Percentiles rank a stretch among this genome's conserved stretches.
These are phyloP conservation scores for Aureobasidium leucospermi DNA, from an alignment of 2,329 filamentous ascomycete genomes.

Conservation along the genomic window DNA sequence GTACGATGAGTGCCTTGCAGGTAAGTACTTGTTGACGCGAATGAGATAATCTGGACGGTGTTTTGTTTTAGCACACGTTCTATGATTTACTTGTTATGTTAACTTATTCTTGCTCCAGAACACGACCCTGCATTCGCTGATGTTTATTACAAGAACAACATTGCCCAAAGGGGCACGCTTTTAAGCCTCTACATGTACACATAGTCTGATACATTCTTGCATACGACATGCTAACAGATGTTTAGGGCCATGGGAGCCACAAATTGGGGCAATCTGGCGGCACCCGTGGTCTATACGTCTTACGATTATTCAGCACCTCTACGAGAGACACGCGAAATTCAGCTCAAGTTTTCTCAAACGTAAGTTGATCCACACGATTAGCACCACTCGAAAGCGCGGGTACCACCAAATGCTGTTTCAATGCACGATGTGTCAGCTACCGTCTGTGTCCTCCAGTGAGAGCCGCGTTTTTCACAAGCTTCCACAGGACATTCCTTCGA, in stretches of 20 bases:
- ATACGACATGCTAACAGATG: too few species aligned
- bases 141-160: conserved; percentile 56
- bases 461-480: background rate
- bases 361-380: background rate
- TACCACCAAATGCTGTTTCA: too few species aligned
- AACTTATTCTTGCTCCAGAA: conserved; percentile 14
- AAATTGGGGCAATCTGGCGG: conserved; percentile 54
- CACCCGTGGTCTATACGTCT: conserved; percentile 50
- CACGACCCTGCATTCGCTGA: conserved; percentile 55
- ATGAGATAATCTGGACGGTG: too few species aligned
- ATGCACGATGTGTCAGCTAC: too few species aligned
- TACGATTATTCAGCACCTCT: conserved; percentile 60
- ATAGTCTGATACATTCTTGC: background rate
- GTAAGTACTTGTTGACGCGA: too few species aligned
- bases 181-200: conserved; percentile 53
- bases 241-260: conserved; percentile 43
- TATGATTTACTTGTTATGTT: too few species aligned
- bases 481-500: background rate
- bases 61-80: too few species aligned
- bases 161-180: conserved; percentile 52
- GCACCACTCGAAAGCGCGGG: too few species aligned
- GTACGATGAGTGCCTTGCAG: conserved; percentile 47
- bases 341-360: conserved; percentile 56
- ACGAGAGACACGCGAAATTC: conserved; percentile 51
- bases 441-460: too few species aligned